Evolutionary conservation across 2,329 filamentous ascomycete genomes (phyloP).

Genomic region (Xylaria sp.): DNA sequence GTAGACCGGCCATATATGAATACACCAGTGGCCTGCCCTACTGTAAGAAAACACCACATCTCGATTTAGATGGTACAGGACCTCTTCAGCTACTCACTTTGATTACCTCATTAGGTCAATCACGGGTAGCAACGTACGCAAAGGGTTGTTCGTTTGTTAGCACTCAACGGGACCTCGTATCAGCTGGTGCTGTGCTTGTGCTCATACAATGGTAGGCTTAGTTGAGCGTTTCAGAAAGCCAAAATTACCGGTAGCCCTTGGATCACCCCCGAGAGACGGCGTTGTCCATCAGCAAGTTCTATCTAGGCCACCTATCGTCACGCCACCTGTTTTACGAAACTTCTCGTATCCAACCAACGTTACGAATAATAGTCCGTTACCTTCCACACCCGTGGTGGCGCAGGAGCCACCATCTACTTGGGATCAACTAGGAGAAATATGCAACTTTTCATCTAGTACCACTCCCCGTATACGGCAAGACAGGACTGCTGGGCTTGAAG

Average conservation of each 20-base stretch:
- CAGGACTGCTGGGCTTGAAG: slow-evolving; percentile 40
- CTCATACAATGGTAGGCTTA: slow-evolving; percentile 47
- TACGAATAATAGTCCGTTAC: slow-evolving; percentile 23
- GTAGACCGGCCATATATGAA: not conserved
- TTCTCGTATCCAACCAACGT: slow-evolving; percentile 50
- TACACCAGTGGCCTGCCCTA: not conserved
- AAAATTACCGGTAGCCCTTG: slow-evolving; percentile 41
- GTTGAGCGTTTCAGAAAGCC: slow-evolving; percentile 47
- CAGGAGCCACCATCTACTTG: slow-evolving; percentile 40
- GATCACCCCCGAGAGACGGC: slow-evolving; percentile 39
- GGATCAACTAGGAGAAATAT: slow-evolving; percentile 48
- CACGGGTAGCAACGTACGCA: slow-evolving; percentile 1
- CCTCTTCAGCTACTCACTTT: not conserved
- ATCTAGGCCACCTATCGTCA: slow-evolving; percentile 29
- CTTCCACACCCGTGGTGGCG: slow-evolving; percentile 20
- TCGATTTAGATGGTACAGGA: not conserved
- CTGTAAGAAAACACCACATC: not conserved
- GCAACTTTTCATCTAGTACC: slow-evolving; percentile 44
- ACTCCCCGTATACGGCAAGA: slow-evolving; percentile 37
- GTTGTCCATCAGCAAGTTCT: slow-evolving; percentile 30
- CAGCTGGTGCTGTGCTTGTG: slow-evolving; percentile 10
- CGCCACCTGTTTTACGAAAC: slow-evolving; percentile 45
- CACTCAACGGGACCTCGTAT: not conserved
- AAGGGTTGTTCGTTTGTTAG: not conserved
- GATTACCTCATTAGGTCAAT: not conserved